These are phyloP conservation scores for Colletotrichum plurivorum DNA, from an alignment of 2,329 filamentous ascomycete genomes.

Conservation along the genomic window DNA sequence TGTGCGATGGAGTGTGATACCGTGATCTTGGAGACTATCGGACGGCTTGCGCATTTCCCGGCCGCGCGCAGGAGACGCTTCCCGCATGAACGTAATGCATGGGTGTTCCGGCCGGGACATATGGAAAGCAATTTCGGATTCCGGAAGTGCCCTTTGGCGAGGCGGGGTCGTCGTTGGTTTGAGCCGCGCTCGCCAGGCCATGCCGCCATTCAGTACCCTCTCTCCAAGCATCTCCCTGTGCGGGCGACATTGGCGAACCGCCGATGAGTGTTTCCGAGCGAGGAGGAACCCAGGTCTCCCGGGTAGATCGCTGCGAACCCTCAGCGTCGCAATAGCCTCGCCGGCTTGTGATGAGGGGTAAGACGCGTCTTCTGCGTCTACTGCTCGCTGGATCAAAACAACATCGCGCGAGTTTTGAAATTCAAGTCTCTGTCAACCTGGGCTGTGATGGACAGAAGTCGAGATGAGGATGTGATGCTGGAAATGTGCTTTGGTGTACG, in stretches of 20 bases:
- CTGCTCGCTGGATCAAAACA: slow-evolving; percentile 4
- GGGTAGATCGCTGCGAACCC: slow-evolving; percentile 11
- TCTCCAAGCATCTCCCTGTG: slow-evolving; percentile 10
- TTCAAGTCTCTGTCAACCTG: neutral
- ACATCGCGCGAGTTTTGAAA: slow-evolving; percentile 1
- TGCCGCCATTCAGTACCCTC: neutral
- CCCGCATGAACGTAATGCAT: slow-evolving; percentile 16
- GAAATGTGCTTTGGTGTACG: too few relatives aligned
- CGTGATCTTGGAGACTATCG: neutral
- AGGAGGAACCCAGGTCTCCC: slow-evolving; percentile 18
- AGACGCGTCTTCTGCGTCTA: slow-evolving; percentile 12
- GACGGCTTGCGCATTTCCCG: neutral
- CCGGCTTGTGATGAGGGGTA: slow-evolving; percentile 5
- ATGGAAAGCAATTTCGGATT: neutral
- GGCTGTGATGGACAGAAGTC: neutral
- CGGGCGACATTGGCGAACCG: neutral
- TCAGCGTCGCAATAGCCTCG: slow-evolving; percentile 28
- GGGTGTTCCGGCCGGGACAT: neutral
- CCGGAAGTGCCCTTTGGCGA: neutral
- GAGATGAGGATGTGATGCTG: neutral
- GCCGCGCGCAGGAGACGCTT: neutral
- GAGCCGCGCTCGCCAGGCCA: too few relatives aligned
- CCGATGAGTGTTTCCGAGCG: neutral
- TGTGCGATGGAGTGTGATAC: neutral
- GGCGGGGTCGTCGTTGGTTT: too few relatives aligned